Percentiles rank a stretch among this genome's conserved stretches.
These are phyloP conservation scores for Stenocarpella maydis DNA, from an alignment of 2,329 filamentous ascomycete genomes.

Conservation along the genomic window DNA sequence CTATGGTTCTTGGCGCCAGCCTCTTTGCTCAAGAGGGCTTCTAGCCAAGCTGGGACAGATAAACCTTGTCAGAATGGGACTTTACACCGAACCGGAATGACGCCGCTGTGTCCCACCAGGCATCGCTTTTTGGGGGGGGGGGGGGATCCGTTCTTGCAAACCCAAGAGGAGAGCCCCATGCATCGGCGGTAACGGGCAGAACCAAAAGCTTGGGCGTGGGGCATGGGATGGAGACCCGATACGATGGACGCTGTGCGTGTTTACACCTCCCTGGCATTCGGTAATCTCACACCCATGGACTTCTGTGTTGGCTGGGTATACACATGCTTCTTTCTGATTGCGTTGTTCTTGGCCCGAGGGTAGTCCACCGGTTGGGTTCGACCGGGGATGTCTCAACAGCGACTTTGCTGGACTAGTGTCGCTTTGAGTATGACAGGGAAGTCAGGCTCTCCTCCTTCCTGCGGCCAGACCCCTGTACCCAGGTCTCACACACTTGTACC, in stretches of 20 bases:
- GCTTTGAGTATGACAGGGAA: constrained; percentile 22
- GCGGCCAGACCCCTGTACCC: constrained; percentile 17
- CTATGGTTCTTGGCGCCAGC: constrained; percentile 20
- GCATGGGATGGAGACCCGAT: constrained; percentile 20
- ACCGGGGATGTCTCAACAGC: constrained; percentile 18
- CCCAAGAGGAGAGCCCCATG: neutral
- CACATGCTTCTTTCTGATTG: constrained; percentile 25
- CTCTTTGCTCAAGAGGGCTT: constrained; percentile 4
- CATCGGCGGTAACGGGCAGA: constrained; percentile 6
- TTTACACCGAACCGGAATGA: neutral
- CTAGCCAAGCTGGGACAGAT: neutral
- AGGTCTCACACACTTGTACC: constrained; percentile 9
- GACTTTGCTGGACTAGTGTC: constrained; percentile 20
- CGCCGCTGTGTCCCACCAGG: neutral
- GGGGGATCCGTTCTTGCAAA: neutral
- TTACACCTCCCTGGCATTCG: constrained; percentile 9
- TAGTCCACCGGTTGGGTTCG: constrained; percentile 17
- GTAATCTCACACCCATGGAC: constrained; percentile 12
- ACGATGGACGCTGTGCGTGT: constrained; percentile 16
- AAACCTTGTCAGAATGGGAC: neutral
- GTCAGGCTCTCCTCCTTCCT: constrained; percentile 15
- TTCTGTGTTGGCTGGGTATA: constrained; percentile 15
- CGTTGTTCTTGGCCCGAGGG: constrained; percentile 24
- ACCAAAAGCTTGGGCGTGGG: constrained; percentile 4
- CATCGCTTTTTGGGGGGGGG: no score